These are phyloP conservation scores for Phyllostachys edulis DNA, from an alignment of 176 grass and related monocot species.

Conservation along the genomic window DNA sequence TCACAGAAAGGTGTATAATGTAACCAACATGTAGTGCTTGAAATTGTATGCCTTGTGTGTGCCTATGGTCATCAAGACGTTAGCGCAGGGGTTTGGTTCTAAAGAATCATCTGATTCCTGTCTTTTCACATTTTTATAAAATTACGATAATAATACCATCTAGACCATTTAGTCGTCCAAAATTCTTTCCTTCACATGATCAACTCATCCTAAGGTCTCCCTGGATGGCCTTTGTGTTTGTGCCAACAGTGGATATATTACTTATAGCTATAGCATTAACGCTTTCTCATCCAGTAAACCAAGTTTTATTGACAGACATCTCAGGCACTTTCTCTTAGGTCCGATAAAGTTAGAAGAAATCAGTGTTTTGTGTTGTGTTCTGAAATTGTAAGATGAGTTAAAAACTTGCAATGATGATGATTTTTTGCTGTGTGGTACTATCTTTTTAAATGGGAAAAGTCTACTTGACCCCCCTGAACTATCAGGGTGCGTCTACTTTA, in stretches of 20 bases:
- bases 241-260: slow-evolving; percentile 4
- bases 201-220: background rate
- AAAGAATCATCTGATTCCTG: background rate
- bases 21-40: background rate
- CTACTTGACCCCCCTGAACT: no score
- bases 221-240: background rate
- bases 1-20: background rate
- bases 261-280: background rate
- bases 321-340: background rate
- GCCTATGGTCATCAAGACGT: background rate
- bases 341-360: background rate
- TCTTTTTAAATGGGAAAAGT: background rate
- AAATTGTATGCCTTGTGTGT: background rate
- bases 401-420: background rate
- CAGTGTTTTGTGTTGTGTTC: background rate
- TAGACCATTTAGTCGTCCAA: background rate
- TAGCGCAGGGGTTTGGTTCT: background rate
- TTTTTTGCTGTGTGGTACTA: background rate
- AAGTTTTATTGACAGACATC: background rate
- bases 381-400: background rate
- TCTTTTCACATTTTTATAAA: background rate
- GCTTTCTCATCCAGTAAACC: background rate
- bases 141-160: background rate
- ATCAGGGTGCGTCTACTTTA: no score
- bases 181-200: background rate